Conservation (phyloP, 2,329 filamentous ascomycete species). For the Fusarium temperatum region DNA sequence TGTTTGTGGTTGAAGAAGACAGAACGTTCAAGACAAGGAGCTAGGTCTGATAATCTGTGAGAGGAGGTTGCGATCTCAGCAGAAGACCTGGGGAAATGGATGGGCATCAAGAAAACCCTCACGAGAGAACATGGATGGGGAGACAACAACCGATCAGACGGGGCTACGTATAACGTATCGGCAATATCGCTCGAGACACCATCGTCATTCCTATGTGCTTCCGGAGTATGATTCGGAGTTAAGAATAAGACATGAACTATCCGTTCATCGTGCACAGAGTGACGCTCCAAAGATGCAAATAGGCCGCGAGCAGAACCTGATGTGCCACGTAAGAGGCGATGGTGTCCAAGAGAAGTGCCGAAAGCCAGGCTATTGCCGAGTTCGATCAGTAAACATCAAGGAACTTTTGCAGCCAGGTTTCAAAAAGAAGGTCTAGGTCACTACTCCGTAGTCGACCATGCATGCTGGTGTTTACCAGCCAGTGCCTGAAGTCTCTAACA, state of each 20-base stretch:
- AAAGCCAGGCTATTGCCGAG: fast-evolving
- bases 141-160: fast-evolving
- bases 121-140: fast-evolving
- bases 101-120: background rate
- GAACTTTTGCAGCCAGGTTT: fast-evolving
- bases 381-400: background rate
- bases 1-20: background rate
- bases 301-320: background rate
- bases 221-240: background rate
- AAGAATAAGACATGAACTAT: fast-evolving
- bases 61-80: too few relatives aligned
- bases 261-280: fast-evolving
- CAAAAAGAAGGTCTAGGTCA: background rate
- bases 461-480: background rate
- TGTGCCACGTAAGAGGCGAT: background rate
- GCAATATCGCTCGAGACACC: fast-evolving
- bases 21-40: fast-evolving
- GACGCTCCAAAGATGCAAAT: fast-evolving
- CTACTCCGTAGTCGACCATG: background rate
- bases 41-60: fast-evolving
- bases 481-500: too few relatives aligned
- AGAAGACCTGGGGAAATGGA: background rate
- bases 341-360: background rate
- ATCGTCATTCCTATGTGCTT: background rate
- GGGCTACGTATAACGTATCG: background rate